Percentiles rank a stretch among this genome's conserved stretches.
phyloP scores from a whole-genome alignment of 2,329 filamentous ascomycete genomes.

The Mycosphaerella arachidis region DNA sequence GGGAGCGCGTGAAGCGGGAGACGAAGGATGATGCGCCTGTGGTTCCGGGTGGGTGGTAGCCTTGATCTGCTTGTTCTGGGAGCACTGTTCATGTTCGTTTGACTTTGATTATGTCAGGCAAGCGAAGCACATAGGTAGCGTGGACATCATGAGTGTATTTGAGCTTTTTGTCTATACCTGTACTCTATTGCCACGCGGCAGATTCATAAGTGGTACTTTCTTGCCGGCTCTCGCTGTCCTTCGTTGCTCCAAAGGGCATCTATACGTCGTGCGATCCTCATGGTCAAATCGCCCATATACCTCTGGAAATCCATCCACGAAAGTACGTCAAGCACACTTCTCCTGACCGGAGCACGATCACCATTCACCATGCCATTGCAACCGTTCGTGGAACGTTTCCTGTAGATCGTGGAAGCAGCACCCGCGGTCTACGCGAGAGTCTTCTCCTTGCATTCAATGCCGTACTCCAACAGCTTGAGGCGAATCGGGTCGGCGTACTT shows the following conservation, averaged over 20 bases:
- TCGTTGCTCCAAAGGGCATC: not conserved
- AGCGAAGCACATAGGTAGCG: not conserved
- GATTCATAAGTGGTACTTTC: not conserved
- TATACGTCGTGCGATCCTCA: not conserved
- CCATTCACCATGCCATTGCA: not conserved
- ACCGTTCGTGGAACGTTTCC: not conserved
- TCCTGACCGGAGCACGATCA: not conserved
- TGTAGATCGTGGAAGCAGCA: not conserved
- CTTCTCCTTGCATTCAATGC: constrained; percentile 70
- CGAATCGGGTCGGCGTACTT: constrained; percentile 70
- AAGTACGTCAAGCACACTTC: not conserved
- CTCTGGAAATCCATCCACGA: not conserved
- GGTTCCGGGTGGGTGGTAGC: not conserved
- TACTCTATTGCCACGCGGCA: not conserved
- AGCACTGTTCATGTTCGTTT: not conserved
- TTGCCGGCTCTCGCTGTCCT: not conserved
- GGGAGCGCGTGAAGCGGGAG: not conserved
- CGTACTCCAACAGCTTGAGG: constrained; percentile 73
- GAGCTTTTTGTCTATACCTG: not conserved
- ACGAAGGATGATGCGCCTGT: not conserved
- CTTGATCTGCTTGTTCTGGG: not conserved
- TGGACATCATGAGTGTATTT: not conserved
- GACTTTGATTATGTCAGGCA: not conserved
- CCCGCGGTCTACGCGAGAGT: constrained; percentile 33
- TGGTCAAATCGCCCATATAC: not conserved